Base-by-base conservation (phyloP, 352 stramenopile species). In the Phytophthora pisi region DNA sequence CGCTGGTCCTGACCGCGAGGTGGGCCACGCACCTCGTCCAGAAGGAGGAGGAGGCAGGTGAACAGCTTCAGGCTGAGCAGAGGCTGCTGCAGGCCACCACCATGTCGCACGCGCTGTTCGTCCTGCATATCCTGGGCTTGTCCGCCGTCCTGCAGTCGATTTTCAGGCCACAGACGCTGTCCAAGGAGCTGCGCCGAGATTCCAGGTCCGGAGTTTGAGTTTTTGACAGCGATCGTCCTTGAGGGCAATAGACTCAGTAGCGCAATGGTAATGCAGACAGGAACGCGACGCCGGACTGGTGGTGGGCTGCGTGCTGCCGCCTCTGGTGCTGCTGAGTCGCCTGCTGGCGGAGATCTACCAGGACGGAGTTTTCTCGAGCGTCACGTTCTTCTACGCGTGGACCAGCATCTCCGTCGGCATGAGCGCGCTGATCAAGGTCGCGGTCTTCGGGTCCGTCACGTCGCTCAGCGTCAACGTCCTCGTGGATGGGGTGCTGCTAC, bases 201-300 rank as follows among this genome's bases (percentile, higher is more conserved):
- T 80, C 65, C 31, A 64, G 68, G 68, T 74, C 42, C 26, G 15
- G 45, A 40, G 43, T 53, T 26, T 16, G 28, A 34, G 40, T 16
- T 46, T 46, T 46, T 46, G 40, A 46, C 40, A 45, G 18, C 16
- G 5, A 18, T 45, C 5, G 15, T 18, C 38, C 15, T 8, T 45
- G 11, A 45, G 4, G 11, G 5, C 36, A 45, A 18, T 23, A 20
- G 9, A n/a, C 15, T 23, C 9, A 20, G 6, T 46, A n/a, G 23
- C 16, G 30, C 18, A 51, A 45, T 65, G 6, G 4, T 16, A 36
- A 15, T 26, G 13, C 34, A 90, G 81, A 59, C 68, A 36, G 8
- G 83, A 92, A 47, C 68, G 79, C 7, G 83, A 89, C 57, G 54
- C 66, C 43, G 81, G 83, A 5, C 61, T 90, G 6, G 68, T 80